phyloP scores from a whole-genome alignment of 2,329 filamentous ascomycete genomes.

The Xylariales sp. region DNA sequence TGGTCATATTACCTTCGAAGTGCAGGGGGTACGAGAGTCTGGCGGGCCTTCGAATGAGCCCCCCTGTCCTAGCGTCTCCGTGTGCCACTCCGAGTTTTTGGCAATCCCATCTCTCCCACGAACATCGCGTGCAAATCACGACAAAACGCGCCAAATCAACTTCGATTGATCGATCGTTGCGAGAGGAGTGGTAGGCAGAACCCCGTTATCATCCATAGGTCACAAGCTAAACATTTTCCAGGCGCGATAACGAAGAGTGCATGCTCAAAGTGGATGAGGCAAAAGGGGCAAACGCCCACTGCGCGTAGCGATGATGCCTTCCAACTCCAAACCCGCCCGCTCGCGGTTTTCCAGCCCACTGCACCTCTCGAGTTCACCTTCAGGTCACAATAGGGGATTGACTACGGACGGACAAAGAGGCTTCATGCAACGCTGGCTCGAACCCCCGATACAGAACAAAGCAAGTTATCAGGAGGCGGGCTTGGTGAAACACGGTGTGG shows the following conservation, averaged over 20 bases:
- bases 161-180: slow-evolving; percentile 3
- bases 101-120: slow-evolving; percentile 4
- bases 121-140: slow-evolving; percentile 5
- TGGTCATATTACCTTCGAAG: slow-evolving; percentile 1
- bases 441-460: slow-evolving; percentile 54
- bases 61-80: slow-evolving; percentile 7
- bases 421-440: slow-evolving; percentile 55
- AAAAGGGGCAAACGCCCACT: slow-evolving; percentile 9
- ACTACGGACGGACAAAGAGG: slow-evolving; percentile 36
- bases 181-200: neutral
- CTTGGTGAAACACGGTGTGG: slow-evolving; percentile 67
- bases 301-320: slow-evolving; percentile 17
- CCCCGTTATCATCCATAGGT: neutral
- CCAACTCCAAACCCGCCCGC: slow-evolving; percentile 28
- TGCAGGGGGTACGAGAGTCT: slow-evolving; percentile 6
- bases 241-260: slow-evolving; percentile 6
- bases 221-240: slow-evolving; percentile 2
- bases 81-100: slow-evolving; percentile 9
- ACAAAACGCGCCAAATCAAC: slow-evolving; percentile 7
- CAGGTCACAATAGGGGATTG: slow-evolving; percentile 17
- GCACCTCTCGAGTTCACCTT: slow-evolving; percentile 31
- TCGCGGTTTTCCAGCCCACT: slow-evolving; percentile 54
- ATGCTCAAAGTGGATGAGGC: slow-evolving; percentile 2
- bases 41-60: slow-evolving; percentile 8
- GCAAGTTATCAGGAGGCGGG: slow-evolving; percentile 76